These are phyloP conservation scores for Annulohypoxylon nitens DNA, from an alignment of 495 filamentous ascomycete genomes.

Conservation along the genomic window DNA sequence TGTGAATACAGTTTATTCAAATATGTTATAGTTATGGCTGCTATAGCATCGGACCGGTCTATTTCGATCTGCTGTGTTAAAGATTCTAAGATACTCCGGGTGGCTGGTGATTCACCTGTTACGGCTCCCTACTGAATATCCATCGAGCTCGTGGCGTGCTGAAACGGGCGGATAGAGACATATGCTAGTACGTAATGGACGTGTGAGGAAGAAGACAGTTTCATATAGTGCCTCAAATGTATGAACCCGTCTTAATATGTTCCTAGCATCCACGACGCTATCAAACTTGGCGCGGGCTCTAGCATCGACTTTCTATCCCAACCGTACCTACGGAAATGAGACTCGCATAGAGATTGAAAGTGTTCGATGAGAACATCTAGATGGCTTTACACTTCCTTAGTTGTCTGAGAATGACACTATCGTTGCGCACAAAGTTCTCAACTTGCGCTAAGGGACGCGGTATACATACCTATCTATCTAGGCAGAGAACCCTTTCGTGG, in stretches of 20 bases:
- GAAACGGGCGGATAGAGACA: neutral
- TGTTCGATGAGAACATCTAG: neutral
- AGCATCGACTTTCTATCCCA: neutral
- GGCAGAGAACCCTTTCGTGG: too few species aligned
- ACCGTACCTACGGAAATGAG: neutral
- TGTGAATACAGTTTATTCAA: neutral
- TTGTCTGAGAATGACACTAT: too few species aligned
- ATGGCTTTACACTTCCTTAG: neutral
- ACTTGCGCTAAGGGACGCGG: too few species aligned
- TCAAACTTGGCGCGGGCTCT: neutral
- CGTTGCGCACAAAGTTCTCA: too few species aligned
- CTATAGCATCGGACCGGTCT: neutral
- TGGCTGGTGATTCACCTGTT: neutral
- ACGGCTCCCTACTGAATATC: neutral
- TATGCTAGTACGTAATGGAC: neutral
- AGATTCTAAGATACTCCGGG: neutral
- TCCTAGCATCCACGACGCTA: neutral
- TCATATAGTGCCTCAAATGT: neutral
- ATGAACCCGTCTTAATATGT: conserved; percentile 1
- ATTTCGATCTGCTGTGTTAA: neutral
- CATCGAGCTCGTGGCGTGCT: conserved; percentile 1
- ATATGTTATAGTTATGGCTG: neutral
- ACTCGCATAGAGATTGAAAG: neutral
- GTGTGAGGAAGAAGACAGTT: conserved; percentile 4
- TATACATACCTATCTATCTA: too few species aligned